Conservation (phyloP, 306 rosid species). For the Canavalia ensiformis region DNA sequence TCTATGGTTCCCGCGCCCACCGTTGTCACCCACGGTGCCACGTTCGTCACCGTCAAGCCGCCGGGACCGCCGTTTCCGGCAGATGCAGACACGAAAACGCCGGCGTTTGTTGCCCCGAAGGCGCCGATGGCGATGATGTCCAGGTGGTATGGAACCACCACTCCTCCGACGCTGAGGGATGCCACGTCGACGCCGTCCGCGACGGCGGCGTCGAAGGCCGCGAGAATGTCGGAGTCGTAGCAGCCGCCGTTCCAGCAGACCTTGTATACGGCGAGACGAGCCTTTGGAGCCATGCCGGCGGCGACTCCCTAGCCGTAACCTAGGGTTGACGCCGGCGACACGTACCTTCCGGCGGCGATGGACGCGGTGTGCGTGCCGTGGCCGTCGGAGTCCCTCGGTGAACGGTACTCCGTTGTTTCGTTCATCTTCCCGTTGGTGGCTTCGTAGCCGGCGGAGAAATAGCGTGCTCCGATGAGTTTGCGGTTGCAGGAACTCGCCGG, state of each 20-base stretch:
- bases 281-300: slow-evolving; percentile 95
- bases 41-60: slow-evolving; percentile 79
- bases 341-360: slow-evolving; percentile 87
- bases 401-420: slow-evolving; percentile 72
- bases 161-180: slow-evolving; percentile 92
- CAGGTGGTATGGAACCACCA: slow-evolving; percentile 84
- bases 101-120: slow-evolving; percentile 66
- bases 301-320: slow-evolving; percentile 88
- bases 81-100: slow-evolving; percentile 83
- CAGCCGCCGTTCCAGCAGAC: slow-evolving; percentile 90
- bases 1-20: slow-evolving; percentile 97
- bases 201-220: slow-evolving; percentile 87
- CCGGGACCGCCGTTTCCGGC: slow-evolving; percentile 97
- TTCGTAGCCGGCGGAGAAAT: slow-evolving; percentile 76
- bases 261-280: slow-evolving; percentile 80
- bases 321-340: slow-evolving; percentile 74
- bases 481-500: slow-evolving; percentile 72
- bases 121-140: slow-evolving; percentile 84
- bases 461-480: slow-evolving; percentile 82
- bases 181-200: slow-evolving; percentile 81
- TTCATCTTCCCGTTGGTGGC: slow-evolving; percentile 82
- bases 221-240: slow-evolving; percentile 84
- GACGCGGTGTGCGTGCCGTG: slow-evolving; percentile 93
- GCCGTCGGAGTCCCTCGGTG: slow-evolving; percentile 88
- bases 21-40: slow-evolving; percentile 91